Base-by-base conservation (phyloP, 164 flowering plant genomes). In the Santalum album region DNA sequence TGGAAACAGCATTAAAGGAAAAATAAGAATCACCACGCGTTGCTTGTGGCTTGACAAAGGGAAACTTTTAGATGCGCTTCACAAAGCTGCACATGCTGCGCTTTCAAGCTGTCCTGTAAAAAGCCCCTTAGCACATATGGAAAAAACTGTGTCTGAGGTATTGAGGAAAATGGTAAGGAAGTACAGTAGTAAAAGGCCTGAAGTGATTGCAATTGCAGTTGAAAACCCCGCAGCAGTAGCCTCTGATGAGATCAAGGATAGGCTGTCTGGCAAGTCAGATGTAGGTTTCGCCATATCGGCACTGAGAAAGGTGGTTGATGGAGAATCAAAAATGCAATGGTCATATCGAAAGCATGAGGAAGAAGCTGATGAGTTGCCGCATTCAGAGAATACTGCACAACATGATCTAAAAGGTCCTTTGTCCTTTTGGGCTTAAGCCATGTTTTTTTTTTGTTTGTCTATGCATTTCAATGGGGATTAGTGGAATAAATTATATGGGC, bases 1-100 rank as follows among this genome's bases (percentile, higher is more conserved):
- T 16, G 84, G 72, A 42, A 70, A 73, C 48, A 64, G 61, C 57
- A 45, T 94, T 53, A 87, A 85, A 74, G 99, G 95, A 48, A 94
- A 90, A 72, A 84, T 90, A 59, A 82, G 75, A 78, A 90, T 94
- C 53, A 82, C 96, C 12, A 94, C 99, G 12, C 83, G 99, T 25
- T 90, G 99, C 69, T 72, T 94, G 65, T 94, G 99, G 99, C 86
- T 94, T 50, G 99, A 94, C 68, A 90, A 86, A 69, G 99, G 97
- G 40, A 94, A 84, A 74, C 96, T 94, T 54, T 60, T 90, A 55
- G 97, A 90, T 75, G 95, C 96, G 12, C 84, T 94, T 18, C 65
- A 90, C 53, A 87, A 81, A 74, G 95, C 99, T 68, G 90, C 97
- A 18, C 92, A 86, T 80, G 99, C 95, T 59, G 75, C 95, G 44